phyloP scores from a whole-genome alignment of 2,329 filamentous ascomycete species.

The Penicillium sp. region DNA sequence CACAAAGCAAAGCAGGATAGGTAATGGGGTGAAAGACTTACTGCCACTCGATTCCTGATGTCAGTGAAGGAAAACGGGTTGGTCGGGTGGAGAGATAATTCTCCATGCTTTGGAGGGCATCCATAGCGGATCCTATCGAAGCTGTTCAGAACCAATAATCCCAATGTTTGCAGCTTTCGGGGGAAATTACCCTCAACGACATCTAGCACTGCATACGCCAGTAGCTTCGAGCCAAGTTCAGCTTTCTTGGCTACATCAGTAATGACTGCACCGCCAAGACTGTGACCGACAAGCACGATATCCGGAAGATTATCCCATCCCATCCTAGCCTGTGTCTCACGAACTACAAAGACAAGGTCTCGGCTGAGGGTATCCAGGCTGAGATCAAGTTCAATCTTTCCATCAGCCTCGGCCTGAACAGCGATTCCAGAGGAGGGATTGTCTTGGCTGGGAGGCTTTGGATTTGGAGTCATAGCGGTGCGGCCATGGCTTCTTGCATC shows the following conservation, averaged over 20 bases:
- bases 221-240: slow-evolving; percentile 68
- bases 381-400: slow-evolving; percentile 63
- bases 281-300: slow-evolving; percentile 86
- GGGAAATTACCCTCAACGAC: slow-evolving; percentile 75
- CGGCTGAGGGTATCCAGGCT: slow-evolving; percentile 72
- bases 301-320: slow-evolving; percentile 75
- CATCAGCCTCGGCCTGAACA: slow-evolving; percentile 37
- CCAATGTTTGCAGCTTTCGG: not conserved
- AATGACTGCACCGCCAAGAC: slow-evolving; percentile 87
- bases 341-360: slow-evolving; percentile 75
- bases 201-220: slow-evolving; percentile 90
- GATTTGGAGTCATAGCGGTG: slow-evolving; percentile 50
- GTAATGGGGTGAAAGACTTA: slow-evolving; percentile 36
- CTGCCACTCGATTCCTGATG: slow-evolving; percentile 92
- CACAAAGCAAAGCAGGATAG: not conserved
- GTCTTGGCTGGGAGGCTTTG: not conserved
- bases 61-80: slow-evolving; percentile 74
- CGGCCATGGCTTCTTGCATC: slow-evolving; percentile 88
- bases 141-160: slow-evolving; percentile 2
- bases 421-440: slow-evolving; percentile 24
- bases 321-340: slow-evolving; percentile 70
- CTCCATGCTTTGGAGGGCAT: slow-evolving; percentile 93
- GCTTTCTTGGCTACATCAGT: slow-evolving; percentile 78
- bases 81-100: slow-evolving; percentile 86
- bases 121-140: slow-evolving; percentile 77